These are phyloP conservation scores for Sherardia arvensis DNA, from an alignment of 257 asterid species.

Conservation along the genomic window DNA sequence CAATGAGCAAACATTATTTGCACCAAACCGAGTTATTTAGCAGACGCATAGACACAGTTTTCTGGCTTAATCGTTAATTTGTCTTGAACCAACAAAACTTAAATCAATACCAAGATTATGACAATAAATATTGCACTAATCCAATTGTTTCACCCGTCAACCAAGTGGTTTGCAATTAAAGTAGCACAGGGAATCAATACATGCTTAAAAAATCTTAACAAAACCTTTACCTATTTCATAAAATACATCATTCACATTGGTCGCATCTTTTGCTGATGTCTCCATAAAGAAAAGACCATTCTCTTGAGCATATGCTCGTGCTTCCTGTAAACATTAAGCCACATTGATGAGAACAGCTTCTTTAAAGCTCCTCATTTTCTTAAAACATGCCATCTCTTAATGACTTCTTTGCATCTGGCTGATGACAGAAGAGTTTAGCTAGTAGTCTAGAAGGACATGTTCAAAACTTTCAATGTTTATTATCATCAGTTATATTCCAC, in stretches of 20 bases:
- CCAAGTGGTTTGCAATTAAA: background rate
- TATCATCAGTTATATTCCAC: background rate
- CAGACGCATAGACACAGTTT: no score
- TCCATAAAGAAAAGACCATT: slow-evolving; percentile 30
- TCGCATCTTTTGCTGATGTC: slow-evolving; percentile 35
- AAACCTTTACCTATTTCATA: slow-evolving; percentile 25
- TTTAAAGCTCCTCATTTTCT: background rate
- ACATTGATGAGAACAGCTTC: background rate
- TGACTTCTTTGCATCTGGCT: background rate
- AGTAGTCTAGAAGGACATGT: background rate
- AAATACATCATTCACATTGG: slow-evolving; percentile 29
- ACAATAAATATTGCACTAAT: background rate
- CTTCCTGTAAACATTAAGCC: slow-evolving; percentile 21
- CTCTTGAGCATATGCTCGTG: slow-evolving; percentile 28
- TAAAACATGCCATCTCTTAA: background rate
- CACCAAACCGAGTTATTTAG: background rate
- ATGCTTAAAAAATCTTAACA: background rate
- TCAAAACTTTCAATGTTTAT: background rate
- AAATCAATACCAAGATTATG: background rate
- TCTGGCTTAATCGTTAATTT: background rate
- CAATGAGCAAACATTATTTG: background rate
- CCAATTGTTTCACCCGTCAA: background rate
- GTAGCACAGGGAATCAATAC: background rate
- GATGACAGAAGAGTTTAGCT: background rate
- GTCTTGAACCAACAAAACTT: background rate